phyloP scores from a whole-genome alignment of 2,329 filamentous ascomycete species.

The Neoascochyta sp. region DNA sequence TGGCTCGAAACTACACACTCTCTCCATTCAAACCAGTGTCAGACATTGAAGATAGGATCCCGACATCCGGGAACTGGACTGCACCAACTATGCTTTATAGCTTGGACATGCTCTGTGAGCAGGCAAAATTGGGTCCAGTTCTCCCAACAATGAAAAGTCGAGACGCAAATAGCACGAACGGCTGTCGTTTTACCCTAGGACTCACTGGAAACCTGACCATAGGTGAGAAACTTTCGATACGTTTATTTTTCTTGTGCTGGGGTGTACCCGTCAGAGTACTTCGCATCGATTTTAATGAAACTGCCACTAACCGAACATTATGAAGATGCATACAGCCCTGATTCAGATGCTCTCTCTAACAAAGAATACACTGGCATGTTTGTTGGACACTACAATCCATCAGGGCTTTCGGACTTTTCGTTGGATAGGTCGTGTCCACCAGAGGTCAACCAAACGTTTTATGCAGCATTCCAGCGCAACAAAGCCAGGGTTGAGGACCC shows the following conservation, averaged over 20 bases:
- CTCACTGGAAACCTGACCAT: slow-evolving; percentile 14
- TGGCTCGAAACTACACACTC: slow-evolving; percentile 42
- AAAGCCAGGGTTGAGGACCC: slow-evolving; percentile 12
- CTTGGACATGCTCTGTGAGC: slow-evolving; percentile 36
- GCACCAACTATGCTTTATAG: slow-evolving; percentile 30
- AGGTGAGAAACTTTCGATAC: background rate
- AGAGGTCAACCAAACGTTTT: slow-evolving; percentile 35
- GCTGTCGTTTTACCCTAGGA: slow-evolving; percentile 14
- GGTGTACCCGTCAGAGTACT: no score
- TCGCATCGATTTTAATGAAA: no score
- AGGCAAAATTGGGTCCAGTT: slow-evolving; percentile 2
- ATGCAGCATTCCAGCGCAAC: slow-evolving; percentile 13
- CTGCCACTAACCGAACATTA: no score
- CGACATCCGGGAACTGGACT: slow-evolving; percentile 17
- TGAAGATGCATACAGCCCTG: no score
- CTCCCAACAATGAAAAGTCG: background rate
- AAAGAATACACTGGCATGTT: slow-evolving; percentile 39
- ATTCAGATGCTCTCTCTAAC: no score
- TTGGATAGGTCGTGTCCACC: slow-evolving; percentile 30
- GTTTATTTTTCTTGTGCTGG: no score
- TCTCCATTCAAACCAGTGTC: slow-evolving; percentile 42
- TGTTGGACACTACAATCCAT: slow-evolving; percentile 42
- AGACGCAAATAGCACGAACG: slow-evolving; percentile 12
- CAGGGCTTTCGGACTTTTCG: slow-evolving; percentile 33
- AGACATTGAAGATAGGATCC: slow-evolving; percentile 5